These are phyloP conservation scores for Lachnellula suecica DNA, from an alignment of 2,329 filamentous ascomycete genomes.

Conservation along the genomic window DNA sequence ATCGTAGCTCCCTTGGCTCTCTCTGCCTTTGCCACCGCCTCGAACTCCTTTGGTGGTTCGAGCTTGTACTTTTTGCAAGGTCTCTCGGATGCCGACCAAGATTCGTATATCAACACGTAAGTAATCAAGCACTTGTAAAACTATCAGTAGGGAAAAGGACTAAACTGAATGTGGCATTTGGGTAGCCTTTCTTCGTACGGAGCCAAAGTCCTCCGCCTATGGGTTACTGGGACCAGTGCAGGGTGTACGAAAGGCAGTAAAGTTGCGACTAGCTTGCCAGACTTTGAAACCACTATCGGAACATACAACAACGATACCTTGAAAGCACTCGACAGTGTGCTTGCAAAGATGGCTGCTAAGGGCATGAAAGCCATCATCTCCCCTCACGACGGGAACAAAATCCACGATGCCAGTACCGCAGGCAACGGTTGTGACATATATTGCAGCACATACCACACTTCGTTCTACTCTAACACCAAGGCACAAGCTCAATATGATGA, in stretches of 20 bases:
- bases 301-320: not conserved
- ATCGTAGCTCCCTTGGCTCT: not conserved
- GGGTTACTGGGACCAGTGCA: not conserved
- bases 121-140: no score
- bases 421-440: conserved; percentile 10
- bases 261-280: not conserved
- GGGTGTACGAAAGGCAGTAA: not conserved
- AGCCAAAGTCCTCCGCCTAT: no score
- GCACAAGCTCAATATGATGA: conserved; percentile 1
- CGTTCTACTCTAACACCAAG: conserved; percentile 2
- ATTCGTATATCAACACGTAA: no score
- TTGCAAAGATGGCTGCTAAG: not conserved
- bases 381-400: conserved; percentile 7
- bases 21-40: not conserved
- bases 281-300: conserved; percentile 4
- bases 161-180: no score
- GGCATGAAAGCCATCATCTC: conserved; percentile 12
- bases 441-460: conserved; percentile 2
- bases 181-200: no score
- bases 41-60: no score
- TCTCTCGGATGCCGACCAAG: no score
- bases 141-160: no score
- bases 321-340: conserved; percentile 5
- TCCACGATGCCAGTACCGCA: not conserved
- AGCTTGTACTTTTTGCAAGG: no score